Evolutionary conservation across 2,329 filamentous ascomycete genomes (phyloP).

Genomic region (Talaromyces sp.): DNA sequence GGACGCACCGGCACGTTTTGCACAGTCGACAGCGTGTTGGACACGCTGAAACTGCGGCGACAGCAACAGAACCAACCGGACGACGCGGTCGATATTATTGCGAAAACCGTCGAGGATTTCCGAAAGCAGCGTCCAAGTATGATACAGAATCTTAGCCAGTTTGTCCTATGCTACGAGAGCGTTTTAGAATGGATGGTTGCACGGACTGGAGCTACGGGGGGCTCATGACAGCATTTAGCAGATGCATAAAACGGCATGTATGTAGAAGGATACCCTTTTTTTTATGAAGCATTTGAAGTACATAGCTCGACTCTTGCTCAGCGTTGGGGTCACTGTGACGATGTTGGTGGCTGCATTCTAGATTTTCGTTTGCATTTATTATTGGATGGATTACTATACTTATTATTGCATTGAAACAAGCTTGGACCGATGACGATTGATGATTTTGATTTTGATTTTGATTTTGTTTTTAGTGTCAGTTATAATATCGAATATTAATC

Average conservation of each 20-base stretch:
- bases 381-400: background rate
- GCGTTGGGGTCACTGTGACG: background rate
- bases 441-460: background rate
- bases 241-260: background rate
- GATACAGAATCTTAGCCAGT: constrained; percentile 92
- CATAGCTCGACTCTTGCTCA: background rate
- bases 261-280: constrained; percentile 1
- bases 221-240: background rate
- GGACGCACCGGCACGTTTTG: constrained; percentile 95
- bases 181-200: constrained; percentile 74
- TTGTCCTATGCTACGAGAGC: constrained; percentile 94
- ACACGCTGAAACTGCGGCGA: constrained; percentile 89
- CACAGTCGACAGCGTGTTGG: constrained; percentile 90
- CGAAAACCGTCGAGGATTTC: constrained; percentile 87
- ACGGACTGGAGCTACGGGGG: background rate
- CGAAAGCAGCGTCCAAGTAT: constrained; percentile 84
- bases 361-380: background rate
- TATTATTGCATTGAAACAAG: background rate
- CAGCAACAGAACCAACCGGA: constrained; percentile 27
- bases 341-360: background rate
- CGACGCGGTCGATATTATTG: constrained; percentile 72
- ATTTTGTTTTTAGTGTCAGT: background rate
- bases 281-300: background rate
- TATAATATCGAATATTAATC: background rate
- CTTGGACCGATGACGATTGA: background rate